Conservation (phyloP, 2,329 filamentous ascomycete genomes). For the Plectosphaerella plurivora region DNA sequence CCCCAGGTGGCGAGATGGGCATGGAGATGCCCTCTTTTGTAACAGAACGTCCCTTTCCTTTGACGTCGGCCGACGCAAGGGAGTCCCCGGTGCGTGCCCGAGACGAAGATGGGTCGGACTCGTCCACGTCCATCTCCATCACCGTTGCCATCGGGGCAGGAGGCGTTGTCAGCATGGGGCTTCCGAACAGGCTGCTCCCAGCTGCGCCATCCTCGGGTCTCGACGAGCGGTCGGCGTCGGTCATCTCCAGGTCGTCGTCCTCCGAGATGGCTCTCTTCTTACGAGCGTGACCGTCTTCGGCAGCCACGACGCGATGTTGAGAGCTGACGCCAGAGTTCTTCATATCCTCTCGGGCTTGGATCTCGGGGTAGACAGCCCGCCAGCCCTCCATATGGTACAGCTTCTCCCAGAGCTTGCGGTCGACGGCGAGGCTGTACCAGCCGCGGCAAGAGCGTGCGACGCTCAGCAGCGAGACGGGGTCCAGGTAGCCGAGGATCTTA, state of each 20-base stretch:
- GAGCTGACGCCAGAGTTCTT: constrained; percentile 29
- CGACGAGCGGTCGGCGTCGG: constrained; percentile 23
- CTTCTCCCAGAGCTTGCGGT: constrained; percentile 81
- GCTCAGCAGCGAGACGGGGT: constrained; percentile 72
- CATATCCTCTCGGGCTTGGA: constrained; percentile 57
- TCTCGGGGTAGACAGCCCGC: constrained; percentile 63
- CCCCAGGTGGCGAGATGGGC: constrained; percentile 19
- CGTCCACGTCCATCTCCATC: constrained; percentile 27
- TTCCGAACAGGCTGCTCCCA: constrained; percentile 21
- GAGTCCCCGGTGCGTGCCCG: constrained; percentile 18
- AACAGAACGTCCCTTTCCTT: constrained; percentile 20
- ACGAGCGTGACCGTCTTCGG: constrained; percentile 45
- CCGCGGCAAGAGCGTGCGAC: constrained; percentile 74
- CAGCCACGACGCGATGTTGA: constrained; percentile 35
- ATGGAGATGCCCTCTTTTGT: not conserved
- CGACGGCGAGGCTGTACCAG: constrained; percentile 78
- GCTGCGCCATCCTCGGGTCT: constrained; percentile 18
- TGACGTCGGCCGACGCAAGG: constrained; percentile 24
- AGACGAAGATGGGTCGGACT: constrained; percentile 20
- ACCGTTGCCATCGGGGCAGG: constrained; percentile 4
- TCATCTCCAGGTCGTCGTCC: constrained; percentile 44
- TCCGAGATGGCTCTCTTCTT: constrained; percentile 51
- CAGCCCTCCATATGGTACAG: constrained; percentile 85
- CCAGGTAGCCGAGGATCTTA: constrained; percentile 82
- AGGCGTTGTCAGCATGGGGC: constrained; percentile 4